phyloP scores from a whole-genome alignment of 2,329 filamentous ascomycete genomes.

The Pseudocercospora cruenta region DNA sequence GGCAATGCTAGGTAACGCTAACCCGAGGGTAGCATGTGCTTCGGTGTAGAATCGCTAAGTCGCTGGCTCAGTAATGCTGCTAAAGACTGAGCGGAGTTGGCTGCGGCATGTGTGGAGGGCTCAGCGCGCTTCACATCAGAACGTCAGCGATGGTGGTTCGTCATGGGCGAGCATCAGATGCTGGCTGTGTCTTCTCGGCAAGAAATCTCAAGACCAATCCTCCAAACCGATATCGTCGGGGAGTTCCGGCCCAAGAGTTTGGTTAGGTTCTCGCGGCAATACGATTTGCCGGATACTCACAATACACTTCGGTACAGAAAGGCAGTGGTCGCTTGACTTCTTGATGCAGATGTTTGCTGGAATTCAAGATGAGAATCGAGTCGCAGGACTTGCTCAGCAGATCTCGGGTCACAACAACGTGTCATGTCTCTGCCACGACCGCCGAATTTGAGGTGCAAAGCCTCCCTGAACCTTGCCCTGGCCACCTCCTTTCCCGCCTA shows the following conservation, averaged over 20 bases:
- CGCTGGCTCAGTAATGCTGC: neutral
- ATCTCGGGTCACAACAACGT: conserved; percentile 4
- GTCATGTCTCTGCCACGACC: conserved; percentile 1
- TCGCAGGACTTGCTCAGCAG: neutral
- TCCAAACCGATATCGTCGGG: neutral
- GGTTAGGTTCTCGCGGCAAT: conserved; percentile 1
- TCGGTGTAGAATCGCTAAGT: neutral
- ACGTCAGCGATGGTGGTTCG: neutral
- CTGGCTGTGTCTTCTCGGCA: neutral
- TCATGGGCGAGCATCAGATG: conserved; percentile 4
- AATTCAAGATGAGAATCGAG: neutral
- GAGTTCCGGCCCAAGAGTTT: neutral
- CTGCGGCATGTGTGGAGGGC: neutral
- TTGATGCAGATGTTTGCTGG: neutral
- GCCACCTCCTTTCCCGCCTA: conserved; percentile 5
- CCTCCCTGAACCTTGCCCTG: conserved; percentile 7
- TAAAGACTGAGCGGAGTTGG: neutral
- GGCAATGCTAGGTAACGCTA: neutral
- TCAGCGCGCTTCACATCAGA: neutral
- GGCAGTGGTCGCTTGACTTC: conserved; percentile 4
- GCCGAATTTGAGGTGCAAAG: neutral
- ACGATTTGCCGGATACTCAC: neutral
- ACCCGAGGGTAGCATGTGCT: neutral
- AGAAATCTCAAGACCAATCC: conserved; percentile 5
- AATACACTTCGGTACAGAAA: neutral